These are phyloP conservation scores for Vanrija sp. DNA, from an alignment of 1,284 basidiomycete genomes.

Conservation along the genomic window DNA sequence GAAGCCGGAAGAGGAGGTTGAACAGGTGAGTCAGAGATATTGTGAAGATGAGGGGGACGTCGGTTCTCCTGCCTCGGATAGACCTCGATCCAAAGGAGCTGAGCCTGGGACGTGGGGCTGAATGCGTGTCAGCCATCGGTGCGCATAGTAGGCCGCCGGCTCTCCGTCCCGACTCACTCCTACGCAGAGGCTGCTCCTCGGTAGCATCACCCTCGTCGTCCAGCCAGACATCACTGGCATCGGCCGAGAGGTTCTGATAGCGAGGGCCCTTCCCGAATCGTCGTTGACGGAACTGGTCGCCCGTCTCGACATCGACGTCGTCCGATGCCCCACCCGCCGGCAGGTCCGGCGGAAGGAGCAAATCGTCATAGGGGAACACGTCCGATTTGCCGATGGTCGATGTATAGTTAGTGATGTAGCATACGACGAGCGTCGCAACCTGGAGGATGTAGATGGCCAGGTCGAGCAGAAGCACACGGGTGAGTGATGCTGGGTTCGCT, in stretches of 20 bases:
- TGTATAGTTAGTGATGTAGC: slow-evolving; percentile 31
- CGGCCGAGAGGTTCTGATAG: slow-evolving; percentile 17
- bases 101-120: not conserved
- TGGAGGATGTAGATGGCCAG: slow-evolving; percentile 36
- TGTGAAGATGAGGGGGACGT: slow-evolving; percentile 35
- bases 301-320: slow-evolving; percentile 15
- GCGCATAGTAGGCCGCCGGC: not conserved
- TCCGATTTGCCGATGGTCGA: slow-evolving; percentile 18
- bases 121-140: not conserved
- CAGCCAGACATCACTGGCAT: slow-evolving; percentile 23
- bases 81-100: not conserved
- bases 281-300: slow-evolving; percentile 15
- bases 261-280: slow-evolving; percentile 17
- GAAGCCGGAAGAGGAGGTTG: slow-evolving; percentile 29
- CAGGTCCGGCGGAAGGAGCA: slow-evolving; percentile 30
- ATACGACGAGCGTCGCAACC: slow-evolving; percentile 30
- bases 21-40: slow-evolving; percentile 28
- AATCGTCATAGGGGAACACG: slow-evolving; percentile 36
- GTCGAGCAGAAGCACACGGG: slow-evolving; percentile 39
- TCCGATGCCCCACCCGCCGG: slow-evolving; percentile 1
- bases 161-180: not conserved
- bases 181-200: slow-evolving; percentile 9
- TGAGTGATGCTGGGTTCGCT: slow-evolving; percentile 34
- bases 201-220: slow-evolving; percentile 19
- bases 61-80: slow-evolving; percentile 13